These are phyloP conservation scores for Gaeumannomyces tritici DNA, from an alignment of 2,329 filamentous ascomycete species.

Conservation along the genomic window DNA sequence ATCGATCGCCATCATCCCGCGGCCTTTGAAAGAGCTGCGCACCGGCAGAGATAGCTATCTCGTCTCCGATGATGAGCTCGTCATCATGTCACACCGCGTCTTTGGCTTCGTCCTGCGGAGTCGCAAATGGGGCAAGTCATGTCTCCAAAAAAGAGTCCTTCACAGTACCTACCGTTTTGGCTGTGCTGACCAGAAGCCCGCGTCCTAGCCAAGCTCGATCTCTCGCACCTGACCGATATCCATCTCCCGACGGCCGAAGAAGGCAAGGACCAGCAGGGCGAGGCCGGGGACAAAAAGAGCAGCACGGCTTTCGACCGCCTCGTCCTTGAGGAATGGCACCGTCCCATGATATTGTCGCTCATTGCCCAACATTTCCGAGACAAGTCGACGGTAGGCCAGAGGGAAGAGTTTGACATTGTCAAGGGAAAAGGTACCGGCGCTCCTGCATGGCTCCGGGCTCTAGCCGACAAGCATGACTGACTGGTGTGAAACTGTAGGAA, in stretches of 20 bases:
- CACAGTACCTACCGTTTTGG: background rate
- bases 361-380: conserved; percentile 21
- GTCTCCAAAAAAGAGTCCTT: conserved; percentile 4
- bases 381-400: conserved; percentile 6
- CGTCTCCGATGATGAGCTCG: conserved; percentile 15
- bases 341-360: conserved; percentile 18
- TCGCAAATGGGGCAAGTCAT: conserved; percentile 19
- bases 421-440: conserved; percentile 14
- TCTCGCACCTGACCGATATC: conserved; percentile 6
- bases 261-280: background rate
- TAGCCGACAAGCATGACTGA: too few species aligned
- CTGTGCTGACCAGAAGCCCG: background rate
- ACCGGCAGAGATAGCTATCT: background rate
- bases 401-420: conserved; percentile 19
- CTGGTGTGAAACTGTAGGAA: background rate
- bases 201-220: conserved; percentile 8
- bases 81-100: conserved; percentile 22
- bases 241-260: background rate
- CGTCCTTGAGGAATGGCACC: conserved; percentile 15
- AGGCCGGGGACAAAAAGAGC: background rate
- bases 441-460: too few species aligned
- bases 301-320: conserved; percentile 16
- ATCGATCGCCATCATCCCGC: conserved; percentile 7
- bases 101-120: conserved; percentile 22
- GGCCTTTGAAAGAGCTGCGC: conserved; percentile 5